phyloP scores from a whole-genome alignment of 2,329 filamentous ascomycete genomes.

The Alternaria ethzedia region DNA sequence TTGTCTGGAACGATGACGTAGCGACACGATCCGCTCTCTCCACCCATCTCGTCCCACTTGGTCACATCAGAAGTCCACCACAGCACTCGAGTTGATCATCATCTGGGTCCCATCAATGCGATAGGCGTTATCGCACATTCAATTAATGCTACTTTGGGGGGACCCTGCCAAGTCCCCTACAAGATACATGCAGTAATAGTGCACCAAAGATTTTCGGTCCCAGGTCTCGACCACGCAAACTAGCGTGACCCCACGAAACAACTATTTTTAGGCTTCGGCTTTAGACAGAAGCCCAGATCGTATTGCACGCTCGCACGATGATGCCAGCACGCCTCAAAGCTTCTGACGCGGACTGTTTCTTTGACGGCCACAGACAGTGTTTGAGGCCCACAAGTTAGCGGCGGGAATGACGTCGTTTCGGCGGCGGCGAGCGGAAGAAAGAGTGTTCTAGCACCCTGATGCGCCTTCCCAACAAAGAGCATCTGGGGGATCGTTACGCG shows the following conservation, averaged over 20 bases:
- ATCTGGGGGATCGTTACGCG: constrained; percentile 10
- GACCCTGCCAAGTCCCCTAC: background rate
- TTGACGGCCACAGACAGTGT: background rate
- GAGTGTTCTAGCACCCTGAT: constrained; percentile 8
- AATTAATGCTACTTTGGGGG: background rate
- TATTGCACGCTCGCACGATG: background rate
- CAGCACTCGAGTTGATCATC: background rate
- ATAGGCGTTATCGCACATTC: background rate
- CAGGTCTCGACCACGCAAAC: background rate
- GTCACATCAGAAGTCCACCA: background rate
- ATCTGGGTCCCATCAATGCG: background rate
- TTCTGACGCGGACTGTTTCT: constrained; percentile 1
- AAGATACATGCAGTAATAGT: background rate
- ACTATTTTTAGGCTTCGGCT: constrained; percentile 4
- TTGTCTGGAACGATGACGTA: background rate
- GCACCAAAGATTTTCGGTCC: constrained; percentile 2
- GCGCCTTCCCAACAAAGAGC: constrained; percentile 10
- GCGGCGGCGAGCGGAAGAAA: constrained; percentile 11
- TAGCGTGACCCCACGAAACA: background rate
- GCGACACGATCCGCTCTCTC: background rate
- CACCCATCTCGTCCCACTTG: background rate
- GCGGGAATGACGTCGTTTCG: constrained; percentile 13
- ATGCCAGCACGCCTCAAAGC: background rate
- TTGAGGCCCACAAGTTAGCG: background rate
- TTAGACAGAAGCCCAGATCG: background rate